Base-by-base conservation (phyloP, 768 basidiomycete species). In the Mycena vitilis region DNA sequence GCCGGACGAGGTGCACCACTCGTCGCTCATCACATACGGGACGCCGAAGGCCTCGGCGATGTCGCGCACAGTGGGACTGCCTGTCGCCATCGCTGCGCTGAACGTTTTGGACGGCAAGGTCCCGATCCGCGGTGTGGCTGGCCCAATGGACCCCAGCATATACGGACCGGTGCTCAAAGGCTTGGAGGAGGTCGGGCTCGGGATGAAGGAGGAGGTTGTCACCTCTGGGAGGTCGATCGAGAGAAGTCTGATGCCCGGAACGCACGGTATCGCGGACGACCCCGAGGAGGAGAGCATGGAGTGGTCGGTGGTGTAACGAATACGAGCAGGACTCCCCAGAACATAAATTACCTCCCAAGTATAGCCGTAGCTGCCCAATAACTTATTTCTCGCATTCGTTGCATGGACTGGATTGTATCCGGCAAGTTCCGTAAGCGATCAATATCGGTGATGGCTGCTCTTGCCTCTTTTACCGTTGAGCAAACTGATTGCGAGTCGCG, bases 11-110 rank as follows among this genome's bases (percentile, higher is more conserved):
- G 84, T 88, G 38, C 86, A 95, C 71, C 90, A 88, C 13, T 92
- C 93, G 10, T 85, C 87, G 25, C 77, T 95, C 16, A 81, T 91
- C 25, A 79, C 85, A 38, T 91, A 91, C 71, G 95, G 84, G 1
- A 85, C 82, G 22, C 69, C 80, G 9, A 75, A 74, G 1, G 86
- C 85, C 4, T 92, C 92, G 0, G 96, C 96, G 6, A 98, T 98
- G 96, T 88, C 95, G n/a, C 84, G 89, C 37, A 94, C 93, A 4
- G 96, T 98, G 20, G 95, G 95, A 5, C 79, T 96, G 52, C 96
- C 96, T 0, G 88, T 96, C 9, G 96, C 93, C 1, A 88, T 95
- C 73, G 95, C 95, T 1, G 89, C 95, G 2, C 76, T 92, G 72
- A 82, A 84, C 40, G 84, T 95, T 7, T 78, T 93, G 45, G 91